Conservation (phyloP, 1,139 yeast species). For the Torulaspora pretoriensis region DNA sequence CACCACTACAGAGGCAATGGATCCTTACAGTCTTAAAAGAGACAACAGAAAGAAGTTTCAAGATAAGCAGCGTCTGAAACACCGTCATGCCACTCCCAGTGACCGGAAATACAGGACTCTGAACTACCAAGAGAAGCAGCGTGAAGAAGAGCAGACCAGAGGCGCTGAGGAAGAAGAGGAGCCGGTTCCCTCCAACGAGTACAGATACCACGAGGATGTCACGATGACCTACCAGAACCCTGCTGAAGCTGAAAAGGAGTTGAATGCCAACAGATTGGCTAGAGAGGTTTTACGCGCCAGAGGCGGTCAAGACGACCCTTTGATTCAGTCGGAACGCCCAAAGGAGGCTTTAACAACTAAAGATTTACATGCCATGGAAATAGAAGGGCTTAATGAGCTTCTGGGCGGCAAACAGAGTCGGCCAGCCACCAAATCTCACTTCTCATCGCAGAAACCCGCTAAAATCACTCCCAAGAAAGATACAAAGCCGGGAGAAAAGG, state of each 20-base stretch:
- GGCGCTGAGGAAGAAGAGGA: conserved; percentile 11
- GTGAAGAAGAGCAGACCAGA: conserved; percentile 8
- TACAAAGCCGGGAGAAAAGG: conserved; percentile 1
- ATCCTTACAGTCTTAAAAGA: conserved; percentile 27
- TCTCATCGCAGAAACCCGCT: background rate
- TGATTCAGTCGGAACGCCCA: background rate
- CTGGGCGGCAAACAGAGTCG: conserved; percentile 9
- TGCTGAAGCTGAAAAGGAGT: conserved; percentile 16
- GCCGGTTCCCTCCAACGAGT: conserved; percentile 23
- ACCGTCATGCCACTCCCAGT: conserved; percentile 35
- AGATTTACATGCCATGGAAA: conserved; percentile 21
- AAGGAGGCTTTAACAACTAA: conserved; percentile 11
- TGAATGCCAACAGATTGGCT: conserved; percentile 14
- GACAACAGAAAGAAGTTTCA: conserved; percentile 35
- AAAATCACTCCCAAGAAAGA: background rate
- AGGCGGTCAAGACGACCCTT: conserved; percentile 7
- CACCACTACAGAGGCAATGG: conserved; percentile 19
- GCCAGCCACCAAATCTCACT: background rate
- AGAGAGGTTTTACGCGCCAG: conserved; percentile 10
- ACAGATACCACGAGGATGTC: conserved; percentile 26
- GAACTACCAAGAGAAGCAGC: conserved; percentile 16
- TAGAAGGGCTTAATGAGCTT: conserved; percentile 19
- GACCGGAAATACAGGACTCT: conserved; percentile 30
- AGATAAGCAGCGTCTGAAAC: conserved; percentile 34
- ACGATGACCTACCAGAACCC: conserved; percentile 15